Evolutionary conservation across 2,329 filamentous ascomycete species (phyloP), one percentile per base, ranked within the genome.

Genomic region (Fonsecaea pedrosoi): DNA sequence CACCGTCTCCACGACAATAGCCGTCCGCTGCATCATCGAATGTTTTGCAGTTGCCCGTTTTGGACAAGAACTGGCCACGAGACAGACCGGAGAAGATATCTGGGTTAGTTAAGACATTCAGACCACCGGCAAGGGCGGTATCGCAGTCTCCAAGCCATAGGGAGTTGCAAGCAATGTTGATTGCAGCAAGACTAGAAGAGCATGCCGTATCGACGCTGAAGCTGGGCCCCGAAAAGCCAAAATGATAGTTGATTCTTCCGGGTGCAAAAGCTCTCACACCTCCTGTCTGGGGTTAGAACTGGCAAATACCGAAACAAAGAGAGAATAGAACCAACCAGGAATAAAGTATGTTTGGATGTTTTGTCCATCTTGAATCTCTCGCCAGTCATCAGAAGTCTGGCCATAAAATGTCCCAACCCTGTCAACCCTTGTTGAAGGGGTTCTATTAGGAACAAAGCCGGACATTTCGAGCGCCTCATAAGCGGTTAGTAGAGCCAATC

Each of bases 381-480:
- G 56, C 65, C 66, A 75, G 55, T 75, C 74, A 58, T 75, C 70
- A 53, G 66, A 68, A 3, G 74, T 71, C 25, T 65, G 59, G 40
- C 88, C 88, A 71, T 89, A 89, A 74, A 89, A 90, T 1, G 86
- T 88, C 21, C 87, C 89, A 40, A 90, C 85, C 1, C 84, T 79
- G 73, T 85, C 76, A 4, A 82, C 75, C 72, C 84, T 83, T 2
- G 86, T 88, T 0, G 86, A 88, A 0, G 86, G 82, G 0, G 87
- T 89, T 42, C 87, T 81, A 78, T 90, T 89, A 1, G 87, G 86
- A 13, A 90, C 86, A 74, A 89, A 90, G 0, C 89, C 90, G 32
- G 88, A 86, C 86, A 89, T 90, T 75, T 92, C 90, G 25, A 92
- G 79, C 0, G 90, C 90, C 75, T 93, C 90, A 72, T 92, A 93